phyloP scores from a whole-genome alignment of 1,284 basidiomycete genomes.

The Ceratobasidium sp. region DNA sequence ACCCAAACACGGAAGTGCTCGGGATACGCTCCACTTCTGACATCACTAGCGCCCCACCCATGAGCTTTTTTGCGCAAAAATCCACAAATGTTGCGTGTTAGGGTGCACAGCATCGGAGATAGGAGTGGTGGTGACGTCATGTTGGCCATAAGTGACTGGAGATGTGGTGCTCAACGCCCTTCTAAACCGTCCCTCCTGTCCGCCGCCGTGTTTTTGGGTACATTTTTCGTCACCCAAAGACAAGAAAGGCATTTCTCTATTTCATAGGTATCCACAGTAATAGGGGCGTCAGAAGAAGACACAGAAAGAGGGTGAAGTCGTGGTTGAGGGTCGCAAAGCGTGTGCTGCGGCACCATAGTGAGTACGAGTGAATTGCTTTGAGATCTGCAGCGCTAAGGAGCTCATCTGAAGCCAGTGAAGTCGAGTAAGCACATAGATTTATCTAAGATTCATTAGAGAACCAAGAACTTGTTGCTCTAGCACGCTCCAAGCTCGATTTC shows the following conservation, averaged over 20 bases:
- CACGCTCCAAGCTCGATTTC: not conserved
- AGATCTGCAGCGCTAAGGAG: not conserved
- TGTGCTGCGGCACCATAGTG: not conserved
- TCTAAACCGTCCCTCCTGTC: not conserved
- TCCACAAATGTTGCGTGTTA: not conserved
- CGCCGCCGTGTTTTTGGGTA: not conserved
- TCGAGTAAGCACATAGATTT: not conserved
- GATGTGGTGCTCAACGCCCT: not conserved
- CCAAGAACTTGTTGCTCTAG: not conserved
- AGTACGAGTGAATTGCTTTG: not conserved
- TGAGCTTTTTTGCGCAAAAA: not conserved
- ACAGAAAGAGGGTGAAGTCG: not conserved
- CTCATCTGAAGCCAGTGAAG: not conserved
- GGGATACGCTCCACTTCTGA: conserved; percentile 1
- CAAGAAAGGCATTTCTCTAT: not conserved
- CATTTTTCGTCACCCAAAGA: not conserved
- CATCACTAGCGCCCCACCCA: conserved; percentile 4
- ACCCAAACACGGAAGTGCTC: not conserved
- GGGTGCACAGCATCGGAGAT: conserved; percentile 5
- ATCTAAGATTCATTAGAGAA: not conserved
- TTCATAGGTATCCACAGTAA: not conserved
- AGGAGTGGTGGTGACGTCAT: not conserved
- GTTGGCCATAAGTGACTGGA: not conserved
- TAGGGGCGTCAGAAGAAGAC: not conserved
- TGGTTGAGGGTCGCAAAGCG: not conserved